phyloP scores from a whole-genome alignment of 2,329 filamentous ascomycete species.

The Colletotrichum shisoi region DNA sequence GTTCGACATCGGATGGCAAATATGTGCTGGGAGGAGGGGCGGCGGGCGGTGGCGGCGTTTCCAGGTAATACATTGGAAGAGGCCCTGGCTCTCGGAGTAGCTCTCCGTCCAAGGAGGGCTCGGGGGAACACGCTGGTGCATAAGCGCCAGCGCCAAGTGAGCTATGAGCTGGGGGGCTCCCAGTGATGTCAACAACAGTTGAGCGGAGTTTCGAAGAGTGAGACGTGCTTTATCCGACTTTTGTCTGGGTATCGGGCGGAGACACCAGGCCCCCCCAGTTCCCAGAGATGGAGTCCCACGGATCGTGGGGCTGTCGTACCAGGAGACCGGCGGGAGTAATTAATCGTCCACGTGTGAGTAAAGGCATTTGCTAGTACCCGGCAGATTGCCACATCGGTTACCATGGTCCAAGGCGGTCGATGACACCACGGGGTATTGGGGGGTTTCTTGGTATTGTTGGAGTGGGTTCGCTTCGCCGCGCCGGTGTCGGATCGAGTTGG shows the following conservation, averaged over 20 bases:
- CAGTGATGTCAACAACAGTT: slow-evolving; percentile 37
- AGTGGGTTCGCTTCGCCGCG: slow-evolving; percentile 5
- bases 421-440: neutral
- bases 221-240: slow-evolving; percentile 26
- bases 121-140: slow-evolving; percentile 19
- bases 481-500: slow-evolving; percentile 26
- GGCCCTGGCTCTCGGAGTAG: slow-evolving; percentile 31
- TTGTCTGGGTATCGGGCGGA: neutral
- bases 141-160: slow-evolving; percentile 31
- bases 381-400: slow-evolving; percentile 11
- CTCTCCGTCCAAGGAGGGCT: slow-evolving; percentile 27
- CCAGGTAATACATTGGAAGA: slow-evolving; percentile 7
- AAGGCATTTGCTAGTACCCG: slow-evolving; percentile 16
- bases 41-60: slow-evolving; percentile 1
- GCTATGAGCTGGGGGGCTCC: slow-evolving; percentile 22
- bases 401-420: neutral
- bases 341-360: slow-evolving; percentile 33
- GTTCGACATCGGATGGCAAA: slow-evolving; percentile 15
- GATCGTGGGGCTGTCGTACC: slow-evolving; percentile 26
- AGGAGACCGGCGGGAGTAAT: slow-evolving; percentile 30
- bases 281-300: slow-evolving; percentile 19
- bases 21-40: neutral
- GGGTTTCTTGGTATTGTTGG: neutral
- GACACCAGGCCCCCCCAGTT: slow-evolving; percentile 3
- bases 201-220: slow-evolving; percentile 28